A percentile compares a stretch with the other conserved stretches of the same genome.
Evolutionary conservation across 768 basidiomycete species (phyloP).

Genomic region (Tephrocybe sp.): DNA sequence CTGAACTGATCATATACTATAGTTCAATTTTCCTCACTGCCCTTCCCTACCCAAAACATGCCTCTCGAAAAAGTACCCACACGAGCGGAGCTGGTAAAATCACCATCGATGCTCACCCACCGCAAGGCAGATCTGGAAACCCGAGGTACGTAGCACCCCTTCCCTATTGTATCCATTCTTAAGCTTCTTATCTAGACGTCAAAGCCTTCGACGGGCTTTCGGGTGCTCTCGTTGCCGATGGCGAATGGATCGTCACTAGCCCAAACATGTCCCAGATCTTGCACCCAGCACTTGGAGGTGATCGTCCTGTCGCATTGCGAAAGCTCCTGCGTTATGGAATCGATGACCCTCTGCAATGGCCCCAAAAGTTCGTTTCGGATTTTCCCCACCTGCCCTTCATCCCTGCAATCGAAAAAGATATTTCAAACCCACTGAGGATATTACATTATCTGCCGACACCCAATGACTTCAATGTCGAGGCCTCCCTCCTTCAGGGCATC

Average conservation of each 20-base stretch:
- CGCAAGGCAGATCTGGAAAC: too few relatives aligned
- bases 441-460: background rate
- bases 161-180: too few relatives aligned
- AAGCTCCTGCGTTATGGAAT: background rate
- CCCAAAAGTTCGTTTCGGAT: background rate
- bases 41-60: too few relatives aligned
- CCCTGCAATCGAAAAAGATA: background rate
- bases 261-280: background rate
- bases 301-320: background rate
- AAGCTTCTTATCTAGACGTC: background rate
- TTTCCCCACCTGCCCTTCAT: background rate
- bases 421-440: background rate
- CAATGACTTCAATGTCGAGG: background rate
- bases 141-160: too few relatives aligned
- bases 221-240: background rate
- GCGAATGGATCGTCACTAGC: background rate
- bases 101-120: too few relatives aligned
- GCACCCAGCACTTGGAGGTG: background rate
- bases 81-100: too few relatives aligned
- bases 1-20: too few relatives aligned
- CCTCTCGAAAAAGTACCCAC: too few relatives aligned
- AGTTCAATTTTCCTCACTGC: too few relatives aligned
- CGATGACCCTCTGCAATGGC: constrained; percentile 1
- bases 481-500: background rate
- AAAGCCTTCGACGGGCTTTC: constrained; percentile 1